Percentiles rank a stretch among this genome's conserved stretches.
Conservation (phyloP, 169 alveolate genomes). For the Plasmodium adleri region DNA sequence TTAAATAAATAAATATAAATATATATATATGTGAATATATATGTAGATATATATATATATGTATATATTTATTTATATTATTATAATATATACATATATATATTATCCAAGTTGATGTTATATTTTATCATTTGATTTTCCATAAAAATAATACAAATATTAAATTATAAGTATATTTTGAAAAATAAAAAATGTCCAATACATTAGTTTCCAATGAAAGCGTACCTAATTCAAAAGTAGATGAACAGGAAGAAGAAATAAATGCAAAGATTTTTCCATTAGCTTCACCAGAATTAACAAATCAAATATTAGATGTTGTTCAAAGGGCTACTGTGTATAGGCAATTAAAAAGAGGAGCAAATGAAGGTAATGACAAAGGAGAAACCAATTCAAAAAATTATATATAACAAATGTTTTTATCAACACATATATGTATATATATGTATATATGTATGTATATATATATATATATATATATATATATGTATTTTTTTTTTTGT, state of each 20-base stretch:
- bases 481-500: constrained; percentile 61
- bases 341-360: constrained; percentile 96
- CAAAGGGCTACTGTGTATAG: constrained; percentile 95
- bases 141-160: too few relatives aligned
- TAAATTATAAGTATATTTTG: not conserved
- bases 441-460: not conserved
- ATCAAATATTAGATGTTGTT: constrained; percentile 91
- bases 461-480: not conserved
- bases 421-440: not conserved
- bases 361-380: constrained; percentile 85
- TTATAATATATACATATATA: not conserved
- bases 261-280: constrained; percentile 93
- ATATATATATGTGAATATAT: too few relatives aligned
- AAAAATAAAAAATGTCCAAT: not conserved
- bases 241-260: constrained; percentile 67
- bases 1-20: too few relatives aligned
- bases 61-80: too few relatives aligned
- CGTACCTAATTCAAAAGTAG: constrained; percentile 3
- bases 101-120: not conserved
- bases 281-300: constrained; percentile 91
- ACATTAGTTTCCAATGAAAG: constrained; percentile 2
- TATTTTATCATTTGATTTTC: too few relatives aligned
- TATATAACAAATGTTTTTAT: not conserved
- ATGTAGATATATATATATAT: too few relatives aligned
- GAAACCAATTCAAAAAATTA: too few relatives aligned